Evolutionary conservation across 306 rosid genomes (phyloP).

Genomic region (Cicer bijugum): DNA sequence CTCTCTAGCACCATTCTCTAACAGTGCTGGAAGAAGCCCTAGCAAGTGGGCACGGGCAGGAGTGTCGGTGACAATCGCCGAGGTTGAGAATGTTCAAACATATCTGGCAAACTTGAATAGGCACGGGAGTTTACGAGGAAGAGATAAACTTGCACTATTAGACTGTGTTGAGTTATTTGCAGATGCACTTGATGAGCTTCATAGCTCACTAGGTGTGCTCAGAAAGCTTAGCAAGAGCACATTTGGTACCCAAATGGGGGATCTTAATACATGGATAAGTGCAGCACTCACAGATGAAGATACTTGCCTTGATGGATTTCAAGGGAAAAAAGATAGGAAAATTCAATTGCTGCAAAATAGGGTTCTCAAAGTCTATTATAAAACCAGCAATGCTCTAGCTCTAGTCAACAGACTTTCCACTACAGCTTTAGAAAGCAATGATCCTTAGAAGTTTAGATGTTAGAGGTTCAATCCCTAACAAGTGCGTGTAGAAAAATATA

Average conservation of each 20-base stretch:
- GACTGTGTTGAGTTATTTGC: conserved; percentile 61
- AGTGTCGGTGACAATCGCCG: conserved; percentile 64
- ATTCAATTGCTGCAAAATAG: conserved; percentile 45
- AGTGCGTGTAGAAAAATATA: too few species aligned
- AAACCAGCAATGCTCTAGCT: conserved; percentile 72
- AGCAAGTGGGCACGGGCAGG: conserved; percentile 72
- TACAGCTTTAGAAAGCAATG: conserved; percentile 49
- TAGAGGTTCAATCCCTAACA: too few species aligned
- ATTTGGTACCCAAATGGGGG: conserved; percentile 59
- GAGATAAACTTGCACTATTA: conserved; percentile 52
- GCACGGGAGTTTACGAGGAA: conserved; percentile 39
- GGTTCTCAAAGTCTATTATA: conserved; percentile 47
- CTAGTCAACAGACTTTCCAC: conserved; percentile 65
- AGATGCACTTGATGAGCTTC: conserved; percentile 64
- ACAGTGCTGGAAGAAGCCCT: conserved; percentile 57
- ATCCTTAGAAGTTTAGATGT: conserved; percentile 32
- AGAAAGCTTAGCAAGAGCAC: conserved; percentile 59
- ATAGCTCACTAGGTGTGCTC: conserved; percentile 58
- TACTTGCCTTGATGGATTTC: conserved; percentile 70
- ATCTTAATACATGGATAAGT: conserved; percentile 73
- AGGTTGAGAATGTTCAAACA: conserved; percentile 47
- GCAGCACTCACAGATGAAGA: conserved; percentile 65
- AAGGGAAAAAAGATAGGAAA: conserved; percentile 41
- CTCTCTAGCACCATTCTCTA: conserved; percentile 59
- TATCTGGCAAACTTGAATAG: conserved; percentile 47